Base-by-base conservation (phyloP, 768 basidiomycete species). In the Gloeophyllum trabeum region DNA sequence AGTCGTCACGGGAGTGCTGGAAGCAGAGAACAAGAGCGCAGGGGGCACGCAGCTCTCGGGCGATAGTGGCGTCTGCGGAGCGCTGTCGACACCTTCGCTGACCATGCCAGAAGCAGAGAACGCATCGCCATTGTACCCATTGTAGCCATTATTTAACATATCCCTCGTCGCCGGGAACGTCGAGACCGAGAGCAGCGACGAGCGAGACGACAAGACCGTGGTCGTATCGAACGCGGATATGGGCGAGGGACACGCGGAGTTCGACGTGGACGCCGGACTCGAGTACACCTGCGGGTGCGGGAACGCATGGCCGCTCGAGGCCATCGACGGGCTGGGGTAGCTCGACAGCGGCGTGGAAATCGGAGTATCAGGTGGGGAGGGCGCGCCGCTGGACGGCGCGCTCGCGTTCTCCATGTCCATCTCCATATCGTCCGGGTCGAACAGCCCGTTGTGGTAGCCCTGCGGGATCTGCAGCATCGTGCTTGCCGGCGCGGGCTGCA, bases 401-500 rank as follows among this genome's bases (percentile, higher is more conserved):
- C 46, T 53, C 25, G 57, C 47, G 49, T 84, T 30, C 7, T 10
- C 83, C 20, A 66, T 55, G 40, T 85, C 83, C 18, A 86, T 69
- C 50, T 87, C 84, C 83, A 88, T 87, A 51, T 88, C 85, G 55
- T 85, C 83, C 0, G 80, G 66, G 54, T 86, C 84, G 50, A 82
- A 81, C 0, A 71, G 61, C 3, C 67, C 62, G 19, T 65, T 55
- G 46, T 63, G 61, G 10, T 56, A 35, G 5, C 30, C 22, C 20
- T 51, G 59, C 20, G 48, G 55, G n/a, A n/a, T n/a, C n/a, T n/a
- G n/a, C n/a, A n/a, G n/a, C n/a, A n/a, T n/a, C n/a, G n/a, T n/a
- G n/a, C n/a, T n/a, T n/a, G n/a, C n/a, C n/a, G n/a, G n/a, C n/a
- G n/a, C n/a, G n/a, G n/a, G n/a, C n/a, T n/a, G n/a, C n/a, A n/a